A percentile compares a stretch with the other conserved stretches of the same genome.
These are phyloP conservation scores for Ceratobasidium sp. DNA, from an alignment of 1,284 basidiomycete genomes.

Conservation along the genomic window DNA sequence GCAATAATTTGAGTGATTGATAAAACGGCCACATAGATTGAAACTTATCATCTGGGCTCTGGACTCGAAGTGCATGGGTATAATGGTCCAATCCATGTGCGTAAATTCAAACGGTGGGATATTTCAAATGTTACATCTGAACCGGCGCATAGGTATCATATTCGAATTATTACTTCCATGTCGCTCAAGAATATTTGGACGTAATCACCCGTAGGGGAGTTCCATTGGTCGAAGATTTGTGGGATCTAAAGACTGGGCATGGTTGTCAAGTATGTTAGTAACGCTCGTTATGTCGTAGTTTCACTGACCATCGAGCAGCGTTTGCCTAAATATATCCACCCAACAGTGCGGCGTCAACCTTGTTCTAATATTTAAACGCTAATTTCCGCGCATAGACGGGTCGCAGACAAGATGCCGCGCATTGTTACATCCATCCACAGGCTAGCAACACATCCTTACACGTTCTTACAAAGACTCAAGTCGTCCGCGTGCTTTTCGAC, in stretches of 20 bases:
- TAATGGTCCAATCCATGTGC: conserved; percentile 12
- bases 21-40: background rate
- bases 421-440: conserved; percentile 30
- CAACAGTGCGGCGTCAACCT: background rate
- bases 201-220: conserved; percentile 3
- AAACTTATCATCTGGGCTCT: conserved; percentile 13
- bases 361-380: background rate
- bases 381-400: conserved; percentile 13
- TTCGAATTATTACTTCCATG: conserved; percentile 1
- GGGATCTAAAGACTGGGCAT: conserved; percentile 31
- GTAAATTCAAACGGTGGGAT: background rate
- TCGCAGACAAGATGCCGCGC: conserved; percentile 27
- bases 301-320: background rate
- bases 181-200: conserved; percentile 29
- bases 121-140: background rate
- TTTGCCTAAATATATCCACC: conserved; percentile 26
- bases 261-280: conserved; percentile 21
- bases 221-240: conserved; percentile 11
- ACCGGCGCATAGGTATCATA: conserved; percentile 9
- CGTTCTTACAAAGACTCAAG: conserved; percentile 16
- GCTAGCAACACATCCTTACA: conserved; percentile 13
- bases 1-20: background rate
- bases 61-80: conserved; percentile 27
- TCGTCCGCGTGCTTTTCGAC: conserved; percentile 15
- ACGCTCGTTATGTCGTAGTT: background rate